Evolutionary conservation across 306 rosid genomes (phyloP), one percentile per base, ranked within the genome.

Genomic region (Citrullus colocynthis): DNA sequence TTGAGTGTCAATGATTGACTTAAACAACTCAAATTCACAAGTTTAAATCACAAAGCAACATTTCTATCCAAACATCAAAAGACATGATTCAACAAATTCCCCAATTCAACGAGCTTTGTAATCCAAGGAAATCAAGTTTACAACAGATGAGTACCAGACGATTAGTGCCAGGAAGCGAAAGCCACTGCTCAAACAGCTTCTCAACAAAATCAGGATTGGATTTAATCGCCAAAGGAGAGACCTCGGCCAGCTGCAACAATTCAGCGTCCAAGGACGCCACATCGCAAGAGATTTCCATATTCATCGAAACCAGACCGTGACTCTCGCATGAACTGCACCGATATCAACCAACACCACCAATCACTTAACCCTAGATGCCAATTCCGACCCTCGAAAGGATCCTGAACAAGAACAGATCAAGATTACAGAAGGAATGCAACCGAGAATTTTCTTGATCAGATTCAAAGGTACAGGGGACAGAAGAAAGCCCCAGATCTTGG

Each of bases 131-230:
- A 74, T 52, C 15, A 51, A 74, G 44, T 6, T 6, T 16, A 30
- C 10, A 71, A 44, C 4, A 28, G 15, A 60, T 6, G 48, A 55
- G 49, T 95, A 96, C 99, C 97, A 91, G 82, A n/a, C 97, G 98
- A 83, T 89, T 88, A 79, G 86, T 88, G 45, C 86, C 92, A 0
- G 97, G 96, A 51, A 93, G 96, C 79, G 98, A 87, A n/a, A 96
- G 93, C 99, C 99, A 96, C 82, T 91, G 92, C 79, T 92, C 96
- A 78, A 89, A 96, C 61, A 96, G 93, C 83, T 87, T 86, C 83
- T 93, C 90, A 12, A 86, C 96, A 63, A 91, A 88, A 80, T 55
- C 84, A 51, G 83, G 81, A 83, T 92, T 93, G 30, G 98, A 84
- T 86, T 96, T 96, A 81, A 96, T 87, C 12, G 93, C 88, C 75